These are phyloP conservation scores for Penstemon barbatus DNA, from an alignment of 257 asterid species.

Conservation along the genomic window DNA sequence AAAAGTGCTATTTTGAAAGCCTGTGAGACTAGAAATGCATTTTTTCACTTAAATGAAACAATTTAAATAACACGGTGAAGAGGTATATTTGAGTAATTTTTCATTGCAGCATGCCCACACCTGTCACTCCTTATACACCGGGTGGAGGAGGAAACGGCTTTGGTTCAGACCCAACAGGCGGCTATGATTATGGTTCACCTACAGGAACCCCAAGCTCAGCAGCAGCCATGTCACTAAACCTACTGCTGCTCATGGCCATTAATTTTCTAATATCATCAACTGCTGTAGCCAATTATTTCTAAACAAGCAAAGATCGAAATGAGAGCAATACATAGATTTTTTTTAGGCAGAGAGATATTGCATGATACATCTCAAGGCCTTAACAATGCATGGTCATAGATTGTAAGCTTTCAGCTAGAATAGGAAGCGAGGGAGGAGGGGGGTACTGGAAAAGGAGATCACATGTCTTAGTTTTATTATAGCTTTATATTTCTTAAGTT, in stretches of 20 bases:
- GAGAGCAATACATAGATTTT: constrained; percentile 45
- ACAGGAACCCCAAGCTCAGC: constrained; percentile 76
- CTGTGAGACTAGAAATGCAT: no score
- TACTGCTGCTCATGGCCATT: constrained; percentile 35
- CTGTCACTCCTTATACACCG: constrained; percentile 57
- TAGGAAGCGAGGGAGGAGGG: constrained; percentile 41
- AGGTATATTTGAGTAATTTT: constrained; percentile 25
- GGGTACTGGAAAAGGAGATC: constrained; percentile 39
- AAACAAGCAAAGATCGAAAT: constrained; percentile 32
- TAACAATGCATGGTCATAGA: constrained; percentile 38
- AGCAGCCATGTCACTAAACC: constrained; percentile 38
- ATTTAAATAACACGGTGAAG: not conserved
- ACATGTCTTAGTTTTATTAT: constrained; percentile 37
- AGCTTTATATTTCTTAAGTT: constrained; percentile 39
- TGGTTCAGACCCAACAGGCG: constrained; percentile 55
- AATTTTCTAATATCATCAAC: constrained; percentile 43
- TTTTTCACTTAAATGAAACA: not conserved
- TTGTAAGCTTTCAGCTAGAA: constrained; percentile 46
- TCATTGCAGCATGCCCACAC: constrained; percentile 68
- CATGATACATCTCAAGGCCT: constrained; percentile 45
- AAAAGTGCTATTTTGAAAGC: no score
- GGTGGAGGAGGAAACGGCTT: constrained; percentile 41
- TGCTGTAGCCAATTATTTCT: constrained; percentile 46
- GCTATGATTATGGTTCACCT: constrained; percentile 67
- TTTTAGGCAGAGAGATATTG: constrained; percentile 45